Base-by-base conservation (phyloP, 495 filamentous ascomycete species). In the Annulohypoxylon stygium region DNA sequence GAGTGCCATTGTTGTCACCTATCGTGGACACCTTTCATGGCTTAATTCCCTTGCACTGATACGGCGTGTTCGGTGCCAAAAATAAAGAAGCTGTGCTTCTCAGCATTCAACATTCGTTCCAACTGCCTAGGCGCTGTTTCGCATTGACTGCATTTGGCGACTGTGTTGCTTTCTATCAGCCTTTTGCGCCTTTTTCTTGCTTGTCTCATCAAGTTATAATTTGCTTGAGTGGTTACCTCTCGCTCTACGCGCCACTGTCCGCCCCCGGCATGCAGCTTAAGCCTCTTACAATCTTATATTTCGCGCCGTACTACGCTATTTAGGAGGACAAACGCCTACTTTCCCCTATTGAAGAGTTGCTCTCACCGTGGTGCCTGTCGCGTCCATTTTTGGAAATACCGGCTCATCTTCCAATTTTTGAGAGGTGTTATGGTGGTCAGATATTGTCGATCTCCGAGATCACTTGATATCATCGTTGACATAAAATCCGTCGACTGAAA, bases 71-170 rank as follows among this genome's bases (percentile, higher is more conserved):
- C 5, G 18, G 43, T 51, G 16, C 65, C 60, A 65, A 65, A 73
- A 65, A 57, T 62, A 74, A 33, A 71, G 72, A 69, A 75, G 73
- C 73, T 57, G 73, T 12, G 69, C 73, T 75, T 75, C 67, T 51
- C 67, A 70, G 12, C 41, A 54, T 74, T 62, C 61, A 53, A 62
- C 23, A 48, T 58, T 65, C 48, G 37, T 66, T 65, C 47, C 9
- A 50, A 48, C 48, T 47, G 43, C 16, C 16, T 8, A 20, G n/a
- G 43, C 18, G 10, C 57, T 62, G 54, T 71, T 75, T 66, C 73
- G 68, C 61, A 57, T 71, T 69, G 73, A 69, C 59, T 66, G 65
- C 68, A 26, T 4, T 70, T 47, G 20, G 48, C 54, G 43, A 54
- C 23, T 50, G 65, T 41, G 45, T 68, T 57, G 65, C 33, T 33